Base-by-base conservation (phyloP, 345 rosid species). In the Physaria fendleri region DNA sequence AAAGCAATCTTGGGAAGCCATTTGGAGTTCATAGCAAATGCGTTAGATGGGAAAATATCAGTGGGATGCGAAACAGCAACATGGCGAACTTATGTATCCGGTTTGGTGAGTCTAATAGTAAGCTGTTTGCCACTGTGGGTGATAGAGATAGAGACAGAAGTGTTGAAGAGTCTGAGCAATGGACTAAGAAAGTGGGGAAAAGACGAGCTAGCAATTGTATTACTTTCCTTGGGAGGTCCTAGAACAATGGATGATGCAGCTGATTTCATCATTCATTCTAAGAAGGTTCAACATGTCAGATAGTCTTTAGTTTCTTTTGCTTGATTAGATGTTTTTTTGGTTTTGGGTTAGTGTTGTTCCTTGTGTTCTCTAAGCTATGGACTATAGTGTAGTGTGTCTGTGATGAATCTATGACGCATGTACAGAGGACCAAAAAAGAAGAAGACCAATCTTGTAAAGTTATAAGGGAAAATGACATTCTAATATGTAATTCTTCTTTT, bases 121-220 rank as follows among this genome's bases (percentile, higher is more conserved):
- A 76, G 83, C 24, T 87, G 96, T 76, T 78, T 90, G 14, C 92
- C 96, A 0, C 73, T 41, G 22, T 93, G 99, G 99, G 87, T 93
- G 27, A 43, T 61, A n/a, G 99, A 90, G 78, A 80, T 87, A 16
- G 79, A 90, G 60, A 84, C 65, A 17, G 78, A 83, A 52, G 83
- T 85, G 66, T 65, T 87, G 65, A 84, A 81, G 77, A 87, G 96
- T 65, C 67, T 90, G 51, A 85, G 96, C 63, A 78, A 74, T 50
- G 96, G 92, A n/a, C 57, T 93, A 53, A 81, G 81, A 74, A 82
- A 67, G 22, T 85, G 85, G 88, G 78, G 84, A 8, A 90, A 90
- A 58, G 95, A 78, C 15, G 90, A 90, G 48, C 80, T 93, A 25
- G 96, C 96, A 6, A 47, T 93, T 30, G 72, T 79, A 23, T 73